phyloP scores from a whole-genome alignment of 768 basidiomycete genomes.

The Lanmaoa pseudosensibilis region DNA sequence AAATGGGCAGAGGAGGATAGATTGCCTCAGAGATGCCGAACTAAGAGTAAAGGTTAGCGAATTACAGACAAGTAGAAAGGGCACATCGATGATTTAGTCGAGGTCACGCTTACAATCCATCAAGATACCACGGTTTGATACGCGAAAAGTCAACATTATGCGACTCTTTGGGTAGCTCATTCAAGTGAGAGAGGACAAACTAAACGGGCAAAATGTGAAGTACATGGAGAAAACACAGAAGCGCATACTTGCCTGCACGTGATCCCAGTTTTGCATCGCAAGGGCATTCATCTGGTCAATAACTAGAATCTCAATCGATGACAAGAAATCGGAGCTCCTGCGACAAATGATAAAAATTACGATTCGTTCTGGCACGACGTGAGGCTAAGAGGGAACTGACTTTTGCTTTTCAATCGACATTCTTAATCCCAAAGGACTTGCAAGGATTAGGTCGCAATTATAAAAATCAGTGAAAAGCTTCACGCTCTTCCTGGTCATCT shows the following conservation, averaged over 20 bases:
- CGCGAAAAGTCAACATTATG: slow-evolving; percentile 95
- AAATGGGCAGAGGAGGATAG: slow-evolving; percentile 81
- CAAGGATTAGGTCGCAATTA: slow-evolving; percentile 85
- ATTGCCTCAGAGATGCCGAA: slow-evolving; percentile 84
- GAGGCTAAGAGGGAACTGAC: slow-evolving; percentile 44
- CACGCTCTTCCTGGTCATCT: slow-evolving; percentile 88
- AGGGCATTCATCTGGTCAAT: slow-evolving; percentile 91
- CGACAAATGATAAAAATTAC: slow-evolving; percentile 1
- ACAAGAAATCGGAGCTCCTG: slow-evolving; percentile 87
- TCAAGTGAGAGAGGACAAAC: slow-evolving; percentile 85
- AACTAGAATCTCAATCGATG: slow-evolving; percentile 89
- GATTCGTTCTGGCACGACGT: not conserved
- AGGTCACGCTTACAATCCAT: slow-evolving; percentile 73
- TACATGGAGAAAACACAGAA: not conserved
- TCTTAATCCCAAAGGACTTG: slow-evolving; percentile 89
- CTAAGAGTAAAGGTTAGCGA: slow-evolving; percentile 38
- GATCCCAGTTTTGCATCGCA: slow-evolving; percentile 99
- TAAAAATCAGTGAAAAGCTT: slow-evolving; percentile 93
- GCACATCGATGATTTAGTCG: slow-evolving; percentile 55
- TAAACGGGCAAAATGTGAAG: slow-evolving; percentile 32
- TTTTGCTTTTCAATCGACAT: slow-evolving; percentile 94
- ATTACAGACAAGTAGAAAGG: slow-evolving; percentile 46
- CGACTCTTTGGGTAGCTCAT: slow-evolving; percentile 89
- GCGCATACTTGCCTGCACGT: slow-evolving; percentile 68
- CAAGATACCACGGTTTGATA: slow-evolving; percentile 97